Conservation (phyloP, 805 yeast species). For the Saccharomycopsis fibuligera region DNA sequence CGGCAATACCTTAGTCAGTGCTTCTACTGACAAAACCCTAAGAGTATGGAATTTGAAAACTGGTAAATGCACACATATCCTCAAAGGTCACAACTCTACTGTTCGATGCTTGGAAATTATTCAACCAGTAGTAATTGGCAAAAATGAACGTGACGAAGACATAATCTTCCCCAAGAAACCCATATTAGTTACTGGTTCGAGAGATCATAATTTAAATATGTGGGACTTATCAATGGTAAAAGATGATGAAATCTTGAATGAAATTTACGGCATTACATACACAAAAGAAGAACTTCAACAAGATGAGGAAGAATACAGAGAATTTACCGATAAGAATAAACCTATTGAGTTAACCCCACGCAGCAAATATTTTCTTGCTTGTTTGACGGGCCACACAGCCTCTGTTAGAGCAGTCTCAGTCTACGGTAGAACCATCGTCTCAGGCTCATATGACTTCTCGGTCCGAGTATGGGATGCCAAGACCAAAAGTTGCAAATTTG, state of each 20-base stretch:
- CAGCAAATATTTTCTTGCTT: constrained; percentile 62
- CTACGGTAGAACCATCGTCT: constrained; percentile 71
- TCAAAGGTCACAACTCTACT: constrained; percentile 87
- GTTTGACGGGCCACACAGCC: constrained; percentile 68
- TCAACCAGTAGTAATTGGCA: constrained; percentile 59
- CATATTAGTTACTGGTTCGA: constrained; percentile 76
- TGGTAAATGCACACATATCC: constrained; percentile 85
- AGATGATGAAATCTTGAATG: constrained; percentile 25
- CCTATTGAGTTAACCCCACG: constrained; percentile 17
- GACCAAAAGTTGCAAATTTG: constrained; percentile 64
- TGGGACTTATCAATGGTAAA: constrained; percentile 67
- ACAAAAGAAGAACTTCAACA: constrained; percentile 10
- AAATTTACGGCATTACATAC: constrained; percentile 12
- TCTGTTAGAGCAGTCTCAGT: constrained; percentile 87
- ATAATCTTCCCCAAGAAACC: constrained; percentile 57
- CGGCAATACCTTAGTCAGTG: constrained; percentile 80
- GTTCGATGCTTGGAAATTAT: constrained; percentile 86
- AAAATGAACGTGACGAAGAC: constrained; percentile 51
- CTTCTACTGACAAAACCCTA: constrained; percentile 91
- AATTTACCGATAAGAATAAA: neutral
- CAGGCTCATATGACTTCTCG: constrained; percentile 87
- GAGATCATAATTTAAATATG: constrained; percentile 77
- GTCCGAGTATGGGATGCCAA: constrained; percentile 89
- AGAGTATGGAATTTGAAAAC: constrained; percentile 85
- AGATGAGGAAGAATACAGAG: constrained; percentile 21